Percentiles rank a stretch among this genome's conserved stretches.
Evolutionary conservation across 176 grass and related monocot genomes (phyloP).

Genomic region (Secale cereale): DNA sequence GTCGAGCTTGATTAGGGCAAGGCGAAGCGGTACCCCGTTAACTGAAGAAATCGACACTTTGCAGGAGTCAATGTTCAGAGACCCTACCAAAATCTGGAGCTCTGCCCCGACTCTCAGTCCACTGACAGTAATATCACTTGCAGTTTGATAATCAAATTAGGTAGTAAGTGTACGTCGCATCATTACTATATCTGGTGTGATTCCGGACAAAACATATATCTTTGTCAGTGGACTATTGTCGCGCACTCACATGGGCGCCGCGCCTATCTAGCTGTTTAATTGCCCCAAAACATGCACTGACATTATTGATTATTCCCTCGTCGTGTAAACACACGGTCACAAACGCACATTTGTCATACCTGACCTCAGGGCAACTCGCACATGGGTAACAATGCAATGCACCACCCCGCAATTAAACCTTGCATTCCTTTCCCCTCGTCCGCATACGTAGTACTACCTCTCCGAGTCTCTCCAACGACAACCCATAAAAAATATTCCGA

Average conservation of each 20-base stretch:
- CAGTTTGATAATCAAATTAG: neutral
- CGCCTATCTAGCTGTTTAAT: neutral
- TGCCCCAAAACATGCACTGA: neutral
- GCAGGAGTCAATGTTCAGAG: no score
- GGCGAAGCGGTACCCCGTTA: no score
- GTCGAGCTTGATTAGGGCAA: no score
- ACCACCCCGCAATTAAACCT: neutral
- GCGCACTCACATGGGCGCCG: neutral
- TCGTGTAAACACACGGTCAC: neutral
- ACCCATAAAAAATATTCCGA: no score
- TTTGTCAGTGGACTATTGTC: neutral
- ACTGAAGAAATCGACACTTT: no score
- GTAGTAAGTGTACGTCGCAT: neutral
- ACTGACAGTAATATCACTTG: neutral
- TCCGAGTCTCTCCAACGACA: no score
- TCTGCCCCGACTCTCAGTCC: neutral
- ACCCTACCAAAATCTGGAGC: neutral
- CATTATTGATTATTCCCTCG: neutral
- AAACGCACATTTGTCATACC: neutral
- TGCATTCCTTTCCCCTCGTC: no score
- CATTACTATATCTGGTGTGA: neutral
- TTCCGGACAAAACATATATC: constrained; percentile 4
- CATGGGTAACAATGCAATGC: neutral
- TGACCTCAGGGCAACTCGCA: neutral
- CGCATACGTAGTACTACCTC: no score